A percentile compares a stretch with the other conserved stretches of the same genome.
Evolutionary conservation across 768 basidiomycete species (phyloP).

Genomic region (Hygrocybe coccinea): DNA sequence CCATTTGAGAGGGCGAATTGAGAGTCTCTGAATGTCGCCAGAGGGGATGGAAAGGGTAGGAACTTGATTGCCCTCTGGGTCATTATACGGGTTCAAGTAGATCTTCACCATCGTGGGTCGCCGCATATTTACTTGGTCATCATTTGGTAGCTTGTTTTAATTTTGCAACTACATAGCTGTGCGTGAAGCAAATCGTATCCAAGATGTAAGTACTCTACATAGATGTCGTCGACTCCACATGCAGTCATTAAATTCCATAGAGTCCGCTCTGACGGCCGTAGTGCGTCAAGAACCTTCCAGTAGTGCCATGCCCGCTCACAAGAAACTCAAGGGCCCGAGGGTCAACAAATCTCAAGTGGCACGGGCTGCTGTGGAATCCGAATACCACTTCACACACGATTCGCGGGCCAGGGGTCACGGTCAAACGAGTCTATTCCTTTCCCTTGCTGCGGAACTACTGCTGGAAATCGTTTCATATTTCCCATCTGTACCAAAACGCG

Average conservation of each 20-base stretch:
- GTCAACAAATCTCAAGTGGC: not conserved
- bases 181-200: too few relatives aligned
- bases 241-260: too few relatives aligned
- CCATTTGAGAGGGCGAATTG: constrained; percentile 16
- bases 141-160: too few relatives aligned
- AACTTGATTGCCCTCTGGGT: constrained; percentile 2
- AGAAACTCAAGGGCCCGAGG: not conserved
- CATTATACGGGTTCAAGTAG: constrained; percentile 1
- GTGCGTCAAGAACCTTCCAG: too few relatives aligned
- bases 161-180: too few relatives aligned
- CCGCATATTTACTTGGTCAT: too few relatives aligned
- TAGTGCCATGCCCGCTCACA: not conserved
- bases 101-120: constrained; percentile 12
- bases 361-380: not conserved
- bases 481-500: constrained; percentile 18
- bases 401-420: not conserved
- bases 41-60: constrained; percentile 12
- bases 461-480: constrained; percentile 30
- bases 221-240: too few relatives aligned
- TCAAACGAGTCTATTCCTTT: not conserved
- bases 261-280: too few relatives aligned
- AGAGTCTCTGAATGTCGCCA: constrained; percentile 14
- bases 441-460: constrained; percentile 21
- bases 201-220: too few relatives aligned
- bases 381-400: not conserved